Evolutionary conservation across 192 early-diverging fungal species (phyloP).

Genomic region (Gryganskiella cystojenkinii): DNA sequence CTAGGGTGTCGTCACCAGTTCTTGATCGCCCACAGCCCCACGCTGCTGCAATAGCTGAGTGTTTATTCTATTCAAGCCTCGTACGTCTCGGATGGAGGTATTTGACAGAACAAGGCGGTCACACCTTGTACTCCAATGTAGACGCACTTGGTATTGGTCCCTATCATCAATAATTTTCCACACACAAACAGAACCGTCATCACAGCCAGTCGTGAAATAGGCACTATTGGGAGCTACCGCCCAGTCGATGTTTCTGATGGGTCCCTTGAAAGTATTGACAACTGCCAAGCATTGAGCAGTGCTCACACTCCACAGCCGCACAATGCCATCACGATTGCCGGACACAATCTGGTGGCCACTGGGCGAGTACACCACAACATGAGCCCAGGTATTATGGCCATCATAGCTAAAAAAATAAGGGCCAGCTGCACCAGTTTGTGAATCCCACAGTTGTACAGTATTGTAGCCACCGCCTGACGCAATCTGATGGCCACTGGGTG

Average conservation of each 20-base stretch:
- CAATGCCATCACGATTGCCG: neutral
- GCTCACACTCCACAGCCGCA: slow-evolving; percentile 10
- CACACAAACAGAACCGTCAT: neutral
- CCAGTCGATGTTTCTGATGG: neutral
- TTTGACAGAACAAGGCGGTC: neutral
- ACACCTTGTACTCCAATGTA: neutral
- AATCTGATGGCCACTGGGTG: neutral
- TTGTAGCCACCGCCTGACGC: neutral
- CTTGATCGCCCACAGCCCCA: neutral
- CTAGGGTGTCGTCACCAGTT: too few relatives aligned
- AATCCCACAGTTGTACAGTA: neutral
- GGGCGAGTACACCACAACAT: neutral
- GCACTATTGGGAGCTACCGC: neutral
- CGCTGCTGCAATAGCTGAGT: neutral
- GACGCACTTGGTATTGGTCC: neutral
- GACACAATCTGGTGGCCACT: neutral
- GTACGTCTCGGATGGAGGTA: neutral
- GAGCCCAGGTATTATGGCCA: neutral
- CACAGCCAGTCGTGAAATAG: slow-evolving; percentile 3
- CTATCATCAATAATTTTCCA: neutral
- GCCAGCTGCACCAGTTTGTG: neutral
- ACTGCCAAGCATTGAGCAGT: slow-evolving; percentile 5
- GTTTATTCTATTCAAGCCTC: neutral
- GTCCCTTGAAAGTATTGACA: neutral
- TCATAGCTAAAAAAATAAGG: neutral